These are phyloP conservation scores for Alternaria dauci DNA, from an alignment of 2,329 filamentous ascomycete genomes.

Conservation along the genomic window DNA sequence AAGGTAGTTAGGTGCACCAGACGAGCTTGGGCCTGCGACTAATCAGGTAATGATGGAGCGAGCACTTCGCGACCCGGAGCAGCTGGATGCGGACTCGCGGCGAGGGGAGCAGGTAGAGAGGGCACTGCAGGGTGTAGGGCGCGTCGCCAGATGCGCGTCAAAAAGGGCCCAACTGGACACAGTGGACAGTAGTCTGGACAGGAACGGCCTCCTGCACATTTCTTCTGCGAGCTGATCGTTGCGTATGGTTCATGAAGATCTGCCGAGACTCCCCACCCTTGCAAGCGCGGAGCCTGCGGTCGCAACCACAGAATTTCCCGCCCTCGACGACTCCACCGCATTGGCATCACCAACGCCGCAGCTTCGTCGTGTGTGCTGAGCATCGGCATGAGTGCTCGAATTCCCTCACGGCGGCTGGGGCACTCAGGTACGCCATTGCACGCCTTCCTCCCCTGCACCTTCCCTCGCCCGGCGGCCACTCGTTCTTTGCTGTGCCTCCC, in stretches of 20 bases:
- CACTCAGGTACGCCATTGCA: slow-evolving; percentile 62
- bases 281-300: slow-evolving; percentile 17
- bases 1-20: slow-evolving; percentile 30
- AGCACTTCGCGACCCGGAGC: slow-evolving; percentile 21
- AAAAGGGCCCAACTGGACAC: slow-evolving; percentile 3
- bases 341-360: slow-evolving; percentile 28
- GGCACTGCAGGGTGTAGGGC: not conserved
- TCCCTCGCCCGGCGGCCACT: not conserved
- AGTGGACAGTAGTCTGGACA: slow-evolving; percentile 4
- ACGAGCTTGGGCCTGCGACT: slow-evolving; percentile 36
- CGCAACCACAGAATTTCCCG: slow-evolving; percentile 30
- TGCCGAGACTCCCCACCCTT: slow-evolving; percentile 19
- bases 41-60: slow-evolving; percentile 34
- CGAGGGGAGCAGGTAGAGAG: not conserved
- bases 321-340: slow-evolving; percentile 9
- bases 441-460: not conserved
- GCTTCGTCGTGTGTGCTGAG: slow-evolving; percentile 32
- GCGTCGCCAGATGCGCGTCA: slow-evolving; percentile 7
- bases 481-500: not conserved
- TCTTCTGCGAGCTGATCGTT: slow-evolving; percentile 23
- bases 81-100: slow-evolving; percentile 10
- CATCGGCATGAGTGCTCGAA: slow-evolving; percentile 69
- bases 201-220: slow-evolving; percentile 18
- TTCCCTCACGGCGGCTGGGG: slow-evolving; percentile 69
- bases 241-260: slow-evolving; percentile 22